Conservation (phyloP, 257 asterid species). For the Solanum pinnatisectum region DNA sequence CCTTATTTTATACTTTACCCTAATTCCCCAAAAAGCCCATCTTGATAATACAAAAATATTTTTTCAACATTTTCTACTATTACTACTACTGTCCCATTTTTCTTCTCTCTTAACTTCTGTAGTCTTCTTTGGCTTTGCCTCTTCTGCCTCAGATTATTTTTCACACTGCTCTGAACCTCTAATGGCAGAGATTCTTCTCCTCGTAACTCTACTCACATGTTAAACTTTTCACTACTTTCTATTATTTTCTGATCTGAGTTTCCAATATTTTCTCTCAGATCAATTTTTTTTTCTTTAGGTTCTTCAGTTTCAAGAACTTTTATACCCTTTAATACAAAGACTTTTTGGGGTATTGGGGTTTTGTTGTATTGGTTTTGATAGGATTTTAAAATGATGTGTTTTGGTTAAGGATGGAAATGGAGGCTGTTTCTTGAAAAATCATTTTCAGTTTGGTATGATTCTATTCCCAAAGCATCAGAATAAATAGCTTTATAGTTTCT, state of each 20-base stretch:
- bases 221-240: constrained; percentile 7
- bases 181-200: constrained; percentile 11
- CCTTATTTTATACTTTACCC: constrained; percentile 37
- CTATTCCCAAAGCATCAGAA: constrained; percentile 1
- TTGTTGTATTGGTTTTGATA: background rate
- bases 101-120: background rate
- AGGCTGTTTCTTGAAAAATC: constrained; percentile 23
- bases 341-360: background rate
- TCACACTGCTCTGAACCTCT: background rate
- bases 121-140: background rate
- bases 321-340: background rate
- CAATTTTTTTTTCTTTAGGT: constrained; percentile 2
- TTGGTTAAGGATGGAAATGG: background rate
- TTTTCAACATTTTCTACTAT: constrained; percentile 10
- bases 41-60: background rate
- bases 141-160: background rate
- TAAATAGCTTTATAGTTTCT: background rate
- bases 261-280: constrained; percentile 18
- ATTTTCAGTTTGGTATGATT: constrained; percentile 45
- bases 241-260: constrained; percentile 29
- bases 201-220: constrained; percentile 25
- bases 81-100: background rate
- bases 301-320: background rate
- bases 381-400: background rate
- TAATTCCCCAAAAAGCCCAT: constrained; percentile 17